These are phyloP conservation scores for Balansia obtecta DNA, from an alignment of 2,329 filamentous ascomycete species.

Conservation along the genomic window DNA sequence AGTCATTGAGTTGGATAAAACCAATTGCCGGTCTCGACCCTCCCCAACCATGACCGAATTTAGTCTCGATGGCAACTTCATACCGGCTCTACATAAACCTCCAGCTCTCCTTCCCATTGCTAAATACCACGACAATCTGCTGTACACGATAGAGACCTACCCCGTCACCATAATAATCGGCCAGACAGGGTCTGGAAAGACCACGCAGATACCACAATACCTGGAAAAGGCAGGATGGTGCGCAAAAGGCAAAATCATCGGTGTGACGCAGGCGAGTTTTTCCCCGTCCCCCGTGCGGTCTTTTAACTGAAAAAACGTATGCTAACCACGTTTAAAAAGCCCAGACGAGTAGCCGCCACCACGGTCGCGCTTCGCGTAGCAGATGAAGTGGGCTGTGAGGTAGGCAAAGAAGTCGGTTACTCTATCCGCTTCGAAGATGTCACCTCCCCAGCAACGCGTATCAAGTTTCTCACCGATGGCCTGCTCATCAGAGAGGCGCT, in stretches of 20 bases:
- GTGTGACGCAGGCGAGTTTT: conserved; percentile 67
- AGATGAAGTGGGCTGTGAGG: conserved; percentile 72
- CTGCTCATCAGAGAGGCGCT: conserved; percentile 83
- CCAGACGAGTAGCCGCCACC: conserved; percentile 78
- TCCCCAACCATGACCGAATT: conserved; percentile 38
- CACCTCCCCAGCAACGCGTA: conserved; percentile 70
- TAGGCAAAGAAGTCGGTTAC: conserved; percentile 88
- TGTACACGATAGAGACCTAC: conserved; percentile 77
- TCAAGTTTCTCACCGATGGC: conserved; percentile 94
- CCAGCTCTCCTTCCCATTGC: conserved; percentile 75
- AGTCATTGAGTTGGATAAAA: not conserved
- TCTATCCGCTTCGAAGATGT: conserved; percentile 88
- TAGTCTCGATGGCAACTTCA: conserved; percentile 46
- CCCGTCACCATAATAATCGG: conserved; percentile 83
- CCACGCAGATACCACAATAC: conserved; percentile 89
- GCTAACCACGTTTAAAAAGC: conserved; percentile 34
- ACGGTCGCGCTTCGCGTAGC: conserved; percentile 82
- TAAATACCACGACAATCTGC: conserved; percentile 62
- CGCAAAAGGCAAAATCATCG: conserved; percentile 67
- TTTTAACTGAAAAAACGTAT: not conserved
- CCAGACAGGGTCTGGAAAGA: conserved; percentile 91
- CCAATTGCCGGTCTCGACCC: too few species aligned
- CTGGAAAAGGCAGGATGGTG: conserved; percentile 85
- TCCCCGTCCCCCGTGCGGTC: not conserved
- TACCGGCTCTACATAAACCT: conserved; percentile 79